Evolutionary conservation across 139 green algal species (phyloP), one percentile per base, ranked within the genome.

Genomic region (Trebouxia sp.): DNA sequence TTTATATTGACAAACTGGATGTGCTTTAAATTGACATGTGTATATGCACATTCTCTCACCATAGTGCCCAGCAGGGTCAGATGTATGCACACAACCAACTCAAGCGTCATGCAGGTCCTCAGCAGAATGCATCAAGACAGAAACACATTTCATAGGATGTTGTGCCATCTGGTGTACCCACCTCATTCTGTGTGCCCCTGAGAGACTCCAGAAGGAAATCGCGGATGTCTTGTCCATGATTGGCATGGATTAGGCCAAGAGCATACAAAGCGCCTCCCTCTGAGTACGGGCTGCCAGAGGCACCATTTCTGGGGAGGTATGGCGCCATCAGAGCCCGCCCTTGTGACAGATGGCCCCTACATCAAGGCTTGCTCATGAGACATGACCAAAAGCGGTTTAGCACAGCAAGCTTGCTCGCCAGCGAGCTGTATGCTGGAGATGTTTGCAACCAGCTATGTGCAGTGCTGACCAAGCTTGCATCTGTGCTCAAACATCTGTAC

Each of bases 261-360:
- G 97, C 97, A 77, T 98, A 99, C 79, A 99, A 89, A 22, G 96
- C 96, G 30, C 96, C 96, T 32, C 96, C 96, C 89, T 99, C 95
- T 17, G 85, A 90, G 80, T 87, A 92, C 35, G 87, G 84, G 66
- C 76, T 86, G 37, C 82, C 70, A 2, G 87, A 88, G 42, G 84
- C 83, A 67, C 91, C 92, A 37, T 91, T 72, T 26, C 87, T 81
- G 1, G 97, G 97, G 37, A 99, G 91, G 87, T 99, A 99, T 17
- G 97, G 97, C 30, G 90, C 90, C 91, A 99, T 95, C 38, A 99
- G 87, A 3, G 90, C 86, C 24, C 83, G 79, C 3, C 87, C 87
- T 80, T 67, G 56, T 62, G 84, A 78, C 72, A 99, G 83, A 84
- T 98, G 95, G 26, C 97, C 97, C 10, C 84, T 89, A 43, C 65